Evolutionary conservation across 2,329 filamentous ascomycete genomes (phyloP).

Genomic region (Plenodomus tracheiphilus): DNA sequence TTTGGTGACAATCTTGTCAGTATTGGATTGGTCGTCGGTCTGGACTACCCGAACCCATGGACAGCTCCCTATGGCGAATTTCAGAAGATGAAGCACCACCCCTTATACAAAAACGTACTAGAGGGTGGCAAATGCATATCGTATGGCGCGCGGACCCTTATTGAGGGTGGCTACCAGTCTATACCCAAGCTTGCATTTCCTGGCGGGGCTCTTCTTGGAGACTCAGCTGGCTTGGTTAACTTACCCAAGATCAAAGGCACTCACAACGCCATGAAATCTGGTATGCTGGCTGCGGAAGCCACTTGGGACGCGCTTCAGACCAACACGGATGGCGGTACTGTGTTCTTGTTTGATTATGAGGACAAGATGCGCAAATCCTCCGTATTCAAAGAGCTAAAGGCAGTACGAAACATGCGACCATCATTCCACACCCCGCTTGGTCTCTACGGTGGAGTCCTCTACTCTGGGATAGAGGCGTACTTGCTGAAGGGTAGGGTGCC

Average conservation of each 20-base stretch:
- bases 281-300: slow-evolving; percentile 93
- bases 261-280: slow-evolving; percentile 96
- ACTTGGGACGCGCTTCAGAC: slow-evolving; percentile 73
- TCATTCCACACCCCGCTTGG: slow-evolving; percentile 89
- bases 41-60: slow-evolving; percentile 98
- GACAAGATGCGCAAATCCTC: slow-evolving; percentile 79
- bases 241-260: slow-evolving; percentile 98
- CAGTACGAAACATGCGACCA: slow-evolving; percentile 96
- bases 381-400: slow-evolving; percentile 93
- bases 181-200: slow-evolving; percentile 97
- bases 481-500: slow-evolving; percentile 81
- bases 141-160: slow-evolving; percentile 87
- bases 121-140: slow-evolving; percentile 97
- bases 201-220: slow-evolving; percentile 91
- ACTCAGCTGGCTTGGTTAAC: slow-evolving; percentile 95
- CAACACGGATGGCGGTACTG: slow-evolving; percentile 63
- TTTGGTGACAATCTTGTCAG: slow-evolving; percentile 97
- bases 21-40: slow-evolving; percentile 85
- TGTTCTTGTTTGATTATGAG: slow-evolving; percentile 96
- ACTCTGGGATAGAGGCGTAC: slow-evolving; percentile 91
- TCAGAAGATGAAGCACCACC: slow-evolving; percentile 97
- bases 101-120: slow-evolving; percentile 82
- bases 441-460: slow-evolving; percentile 85
- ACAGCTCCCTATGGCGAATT: slow-evolving; percentile 94
- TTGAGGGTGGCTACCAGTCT: slow-evolving; percentile 95